Conservation (phyloP, 2,329 filamentous ascomycete species). For the Endocalyx cinctus region DNA sequence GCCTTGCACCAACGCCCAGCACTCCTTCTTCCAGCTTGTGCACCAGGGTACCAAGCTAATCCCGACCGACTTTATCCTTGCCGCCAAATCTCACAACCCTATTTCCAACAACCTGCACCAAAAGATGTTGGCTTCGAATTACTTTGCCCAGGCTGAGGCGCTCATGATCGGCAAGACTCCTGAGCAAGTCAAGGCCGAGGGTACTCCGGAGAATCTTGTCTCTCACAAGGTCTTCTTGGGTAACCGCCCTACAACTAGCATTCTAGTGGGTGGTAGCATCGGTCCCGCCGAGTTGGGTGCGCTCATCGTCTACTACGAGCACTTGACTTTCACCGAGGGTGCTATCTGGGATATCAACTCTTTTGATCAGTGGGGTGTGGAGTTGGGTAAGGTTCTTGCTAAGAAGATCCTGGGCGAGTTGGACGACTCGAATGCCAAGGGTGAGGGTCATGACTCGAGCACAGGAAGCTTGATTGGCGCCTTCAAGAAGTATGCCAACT, state of each 20-base stretch:
- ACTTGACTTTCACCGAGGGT: slow-evolving; percentile 95
- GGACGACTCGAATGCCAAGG: slow-evolving; percentile 63
- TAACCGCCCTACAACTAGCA: slow-evolving; percentile 94
- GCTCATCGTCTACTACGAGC: slow-evolving; percentile 98
- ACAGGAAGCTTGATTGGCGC: slow-evolving; percentile 86
- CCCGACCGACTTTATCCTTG: slow-evolving; percentile 95
- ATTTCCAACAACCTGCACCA: slow-evolving; percentile 90
- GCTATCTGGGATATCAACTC: slow-evolving; percentile 99
- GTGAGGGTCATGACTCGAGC: slow-evolving; percentile 74
- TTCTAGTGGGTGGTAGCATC: slow-evolving; percentile 84
- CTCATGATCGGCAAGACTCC: slow-evolving; percentile 88
- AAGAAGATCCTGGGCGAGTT: slow-evolving; percentile 89
- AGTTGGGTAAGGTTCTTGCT: slow-evolving; percentile 92
- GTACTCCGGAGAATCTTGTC: slow-evolving; percentile 68
- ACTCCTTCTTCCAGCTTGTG: slow-evolving; percentile 99
- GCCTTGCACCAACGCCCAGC: slow-evolving; percentile 97
- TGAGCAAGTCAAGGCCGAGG: slow-evolving; percentile 73
- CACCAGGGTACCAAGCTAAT: slow-evolving; percentile 99
- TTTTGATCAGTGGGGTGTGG: slow-evolving; percentile 99
- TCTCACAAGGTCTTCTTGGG: slow-evolving; percentile 99
- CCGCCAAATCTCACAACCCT: slow-evolving; percentile 94
- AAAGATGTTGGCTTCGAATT: slow-evolving; percentile 91
- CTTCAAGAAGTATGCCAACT: slow-evolving; percentile 72
- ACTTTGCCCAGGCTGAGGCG: slow-evolving; percentile 83
- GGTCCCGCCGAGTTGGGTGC: slow-evolving; percentile 91